Conservation (phyloP, 495 filamentous ascomycete species). For the Penicillium crystallinum region DNA sequence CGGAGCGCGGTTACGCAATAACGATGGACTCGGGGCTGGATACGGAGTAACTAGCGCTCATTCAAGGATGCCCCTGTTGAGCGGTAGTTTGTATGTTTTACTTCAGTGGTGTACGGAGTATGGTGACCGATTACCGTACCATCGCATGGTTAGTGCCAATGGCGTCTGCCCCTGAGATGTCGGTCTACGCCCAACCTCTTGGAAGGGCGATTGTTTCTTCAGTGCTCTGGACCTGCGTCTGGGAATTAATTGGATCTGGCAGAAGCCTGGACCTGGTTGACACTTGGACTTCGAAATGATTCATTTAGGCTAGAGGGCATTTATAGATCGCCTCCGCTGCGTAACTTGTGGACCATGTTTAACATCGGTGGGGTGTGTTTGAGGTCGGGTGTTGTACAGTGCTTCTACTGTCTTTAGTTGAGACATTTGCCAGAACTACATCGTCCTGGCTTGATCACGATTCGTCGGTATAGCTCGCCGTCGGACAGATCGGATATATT, state of each 20-base stretch:
- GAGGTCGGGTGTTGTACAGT: not conserved
- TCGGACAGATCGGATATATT: not conserved
- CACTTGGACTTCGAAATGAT: not conserved
- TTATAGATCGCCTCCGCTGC: not conserved
- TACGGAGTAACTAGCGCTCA: not conserved
- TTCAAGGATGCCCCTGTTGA: not conserved
- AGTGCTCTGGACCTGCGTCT: not conserved
- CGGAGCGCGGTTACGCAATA: constrained; percentile 26
- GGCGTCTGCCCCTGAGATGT: not conserved
- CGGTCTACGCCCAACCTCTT: not conserved
- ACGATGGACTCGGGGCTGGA: constrained; percentile 1
- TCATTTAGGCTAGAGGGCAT: not conserved
- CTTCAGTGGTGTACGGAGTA: not conserved
- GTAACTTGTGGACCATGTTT: not conserved
- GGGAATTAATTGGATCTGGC: not conserved
- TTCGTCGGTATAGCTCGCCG: not conserved
- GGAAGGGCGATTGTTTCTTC: not conserved
- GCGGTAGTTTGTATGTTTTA: not conserved
- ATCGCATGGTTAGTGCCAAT: not conserved
- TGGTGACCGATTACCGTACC: not conserved
- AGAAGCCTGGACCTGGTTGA: too few relatives aligned
- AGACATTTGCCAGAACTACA: not conserved
- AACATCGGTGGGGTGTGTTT: not conserved
- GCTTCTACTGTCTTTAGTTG: not conserved
- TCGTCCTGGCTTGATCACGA: not conserved